Base-by-base conservation (phyloP, 352 stramenopile genomes). In the Pythium biforme region DNA sequence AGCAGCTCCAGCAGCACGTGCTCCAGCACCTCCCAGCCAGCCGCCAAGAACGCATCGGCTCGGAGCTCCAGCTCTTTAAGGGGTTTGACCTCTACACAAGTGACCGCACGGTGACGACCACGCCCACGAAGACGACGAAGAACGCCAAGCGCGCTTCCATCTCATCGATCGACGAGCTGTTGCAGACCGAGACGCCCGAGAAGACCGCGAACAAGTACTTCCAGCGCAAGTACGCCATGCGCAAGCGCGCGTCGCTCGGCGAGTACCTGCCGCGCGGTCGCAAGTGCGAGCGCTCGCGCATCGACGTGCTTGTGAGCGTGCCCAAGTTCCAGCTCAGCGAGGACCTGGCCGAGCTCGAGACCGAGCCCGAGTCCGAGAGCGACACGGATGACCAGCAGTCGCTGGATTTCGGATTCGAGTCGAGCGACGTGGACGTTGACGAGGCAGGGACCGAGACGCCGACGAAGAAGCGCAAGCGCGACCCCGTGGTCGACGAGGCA, bases 181-280 rank as follows among this genome's bases (percentile, higher is more conserved):
- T 67, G 15, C 48, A 58, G 52, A 67, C 46, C 12, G 20, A n/a
- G 10, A 67, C 60, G 52, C 52, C 60, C 14, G 60, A 67, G 45
- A 62, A 67, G 52, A 52, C 46, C 4, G 60, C 60, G 0, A 62
- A 41, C 53, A 61, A 62, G 33, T 62, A 67, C 60, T 67, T 67
- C 45, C 52, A 61, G 53, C 45, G 31, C 52, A 67, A 67, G 45
- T 62, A 62, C 60, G 52, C 60, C 10, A 67, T 67, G 60, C 60
- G 60, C 25, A 55, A 56, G 34, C 53, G 53, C 20, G 53, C 55
- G 23, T 61, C 60, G 25, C 50, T 67, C 17, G 45, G 19, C 31
- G 31, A 50, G 60, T 67, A 67, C 34, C 25, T 67, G 26, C 50
- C 47, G 4, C 45, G 23, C 8, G 45, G 20, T 9, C 45, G 14